A percentile compares a stretch with the other conserved stretches of the same genome.
phyloP scores from a whole-genome alignment of 2,329 filamentous ascomycete species.

The Pseudohalonectria lignicola region DNA sequence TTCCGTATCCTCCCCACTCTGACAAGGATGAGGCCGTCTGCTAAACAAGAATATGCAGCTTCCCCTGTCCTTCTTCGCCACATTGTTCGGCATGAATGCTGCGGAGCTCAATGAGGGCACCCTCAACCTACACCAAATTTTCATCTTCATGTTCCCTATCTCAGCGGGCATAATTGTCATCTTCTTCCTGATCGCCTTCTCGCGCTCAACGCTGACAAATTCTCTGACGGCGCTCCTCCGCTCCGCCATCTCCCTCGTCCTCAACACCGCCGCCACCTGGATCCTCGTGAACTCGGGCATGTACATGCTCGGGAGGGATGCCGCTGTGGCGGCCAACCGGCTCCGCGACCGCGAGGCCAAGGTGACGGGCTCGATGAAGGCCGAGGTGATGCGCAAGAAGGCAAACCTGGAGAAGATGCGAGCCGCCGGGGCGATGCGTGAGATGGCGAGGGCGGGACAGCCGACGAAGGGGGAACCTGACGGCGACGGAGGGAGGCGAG shows the following conservation, averaged over 20 bases:
- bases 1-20: background rate
- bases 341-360: conserved; percentile 8
- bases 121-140: conserved; percentile 6
- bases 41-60: conserved; percentile 31
- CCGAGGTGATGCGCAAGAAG: conserved; percentile 11
- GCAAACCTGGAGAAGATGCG: conserved; percentile 9
- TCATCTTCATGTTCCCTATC: conserved; percentile 12
- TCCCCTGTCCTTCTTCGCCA: conserved; percentile 10
- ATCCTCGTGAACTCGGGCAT: conserved; percentile 8
- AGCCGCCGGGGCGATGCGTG: conserved; percentile 7
- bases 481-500: background rate
- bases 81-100: conserved; percentile 12
- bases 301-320: conserved; percentile 8
- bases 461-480: background rate
- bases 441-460: conserved; percentile 1
- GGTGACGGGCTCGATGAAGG: conserved; percentile 11
- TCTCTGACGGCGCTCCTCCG: conserved; percentile 4
- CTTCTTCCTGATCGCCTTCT: conserved; percentile 14
- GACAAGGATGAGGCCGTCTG: background rate
- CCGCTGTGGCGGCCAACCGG: conserved; percentile 5
- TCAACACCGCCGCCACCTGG: conserved; percentile 10
- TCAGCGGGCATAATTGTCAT: conserved; percentile 14
- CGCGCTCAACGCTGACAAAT: conserved; percentile 7
- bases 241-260: conserved; percentile 7
- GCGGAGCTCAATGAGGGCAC: conserved; percentile 8